phyloP scores from a whole-genome alignment of 306 rosid genomes.

The Vigna radiata region DNA sequence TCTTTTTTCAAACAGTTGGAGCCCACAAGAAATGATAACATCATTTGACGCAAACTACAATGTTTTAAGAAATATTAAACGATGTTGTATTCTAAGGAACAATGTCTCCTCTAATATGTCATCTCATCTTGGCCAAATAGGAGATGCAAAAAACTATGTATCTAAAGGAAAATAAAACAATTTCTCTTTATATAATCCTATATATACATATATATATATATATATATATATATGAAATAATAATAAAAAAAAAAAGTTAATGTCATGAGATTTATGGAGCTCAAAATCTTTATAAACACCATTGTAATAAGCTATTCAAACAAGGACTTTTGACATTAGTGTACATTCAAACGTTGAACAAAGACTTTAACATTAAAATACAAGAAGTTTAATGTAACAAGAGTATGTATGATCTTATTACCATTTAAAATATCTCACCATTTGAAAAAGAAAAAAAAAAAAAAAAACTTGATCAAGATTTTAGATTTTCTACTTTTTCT shows the following conservation, averaged over 20 bases:
- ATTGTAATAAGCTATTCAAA: neutral
- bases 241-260: neutral
- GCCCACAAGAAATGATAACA: too few relatives aligned
- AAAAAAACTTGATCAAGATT: neutral
- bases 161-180: neutral
- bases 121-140: slow-evolving; percentile 11
- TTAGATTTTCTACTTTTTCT: too few relatives aligned
- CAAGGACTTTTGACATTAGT: neutral
- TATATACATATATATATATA: neutral
- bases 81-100: neutral
- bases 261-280: neutral
- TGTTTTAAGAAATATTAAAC: too few relatives aligned
- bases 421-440: neutral
- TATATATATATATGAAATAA: too few relatives aligned
- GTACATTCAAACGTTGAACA: neutral
- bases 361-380: neutral
- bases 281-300: neutral
- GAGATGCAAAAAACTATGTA: neutral
- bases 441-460: too few relatives aligned
- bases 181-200: neutral
- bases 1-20: too few relatives aligned
- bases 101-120: slow-evolving; percentile 37
- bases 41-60: too few relatives aligned
- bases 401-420: neutral
- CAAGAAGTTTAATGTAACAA: neutral